Evolutionary conservation across 2,329 filamentous ascomycete genomes (phyloP).

Genomic region (Paraconiothyrium sp.): DNA sequence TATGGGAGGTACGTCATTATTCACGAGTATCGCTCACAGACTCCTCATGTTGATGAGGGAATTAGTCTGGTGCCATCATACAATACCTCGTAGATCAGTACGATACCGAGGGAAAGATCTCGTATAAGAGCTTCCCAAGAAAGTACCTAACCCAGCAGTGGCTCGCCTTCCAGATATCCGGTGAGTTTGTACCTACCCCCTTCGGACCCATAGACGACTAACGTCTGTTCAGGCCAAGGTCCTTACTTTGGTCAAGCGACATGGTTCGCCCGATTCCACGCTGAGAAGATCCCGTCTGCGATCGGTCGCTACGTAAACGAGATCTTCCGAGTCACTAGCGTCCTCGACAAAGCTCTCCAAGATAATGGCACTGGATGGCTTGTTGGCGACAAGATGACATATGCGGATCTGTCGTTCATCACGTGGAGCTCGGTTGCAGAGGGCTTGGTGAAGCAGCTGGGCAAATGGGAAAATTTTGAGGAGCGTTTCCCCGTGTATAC

Average conservation of each 20-base stretch:
- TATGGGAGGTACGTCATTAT: neutral
- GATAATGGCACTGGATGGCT: constrained; percentile 45
- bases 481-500: neutral
- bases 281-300: constrained; percentile 53
- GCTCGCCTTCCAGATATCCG: constrained; percentile 40
- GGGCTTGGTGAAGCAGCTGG: neutral
- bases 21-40: neutral
- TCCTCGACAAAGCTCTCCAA: constrained; percentile 50
- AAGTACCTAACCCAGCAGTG: constrained; percentile 39
- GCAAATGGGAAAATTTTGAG: neutral
- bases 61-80: constrained; percentile 46
- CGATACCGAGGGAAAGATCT: constrained; percentile 35
- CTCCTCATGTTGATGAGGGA: neutral
- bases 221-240: constrained; percentile 28
- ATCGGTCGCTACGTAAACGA: constrained; percentile 57
- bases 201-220: neutral
- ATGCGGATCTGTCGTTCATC: constrained; percentile 1
- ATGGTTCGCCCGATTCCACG: constrained; percentile 52
- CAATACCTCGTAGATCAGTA: constrained; percentile 50
- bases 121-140: constrained; percentile 32
- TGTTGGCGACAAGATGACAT: constrained; percentile 50
- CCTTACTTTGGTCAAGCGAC: constrained; percentile 54
- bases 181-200: neutral
- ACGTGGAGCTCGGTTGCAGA: neutral
- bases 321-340: constrained; percentile 54